Conservation (phyloP, 495 filamentous ascomycete species). For the Wilcoxina mikolae region DNA sequence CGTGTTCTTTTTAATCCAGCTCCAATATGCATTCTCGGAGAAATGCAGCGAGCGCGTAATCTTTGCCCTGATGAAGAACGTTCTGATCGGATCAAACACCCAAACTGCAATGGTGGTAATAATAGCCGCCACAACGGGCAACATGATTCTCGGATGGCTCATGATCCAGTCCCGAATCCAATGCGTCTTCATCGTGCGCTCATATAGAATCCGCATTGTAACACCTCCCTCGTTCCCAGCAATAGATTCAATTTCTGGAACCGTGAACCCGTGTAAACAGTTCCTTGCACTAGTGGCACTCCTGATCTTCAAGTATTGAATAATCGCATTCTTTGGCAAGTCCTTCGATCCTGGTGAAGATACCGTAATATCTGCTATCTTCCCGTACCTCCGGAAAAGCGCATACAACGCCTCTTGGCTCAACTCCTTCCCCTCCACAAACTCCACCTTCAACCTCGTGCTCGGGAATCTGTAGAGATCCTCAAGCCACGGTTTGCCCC, state of each 20-base stretch:
- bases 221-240: constrained; percentile 55
- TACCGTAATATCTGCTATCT: constrained; percentile 60
- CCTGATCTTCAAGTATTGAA: constrained; percentile 57
- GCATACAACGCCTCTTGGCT: constrained; percentile 75
- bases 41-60: constrained; percentile 63
- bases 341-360: constrained; percentile 76
- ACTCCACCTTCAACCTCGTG: constrained; percentile 62
- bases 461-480: constrained; percentile 77
- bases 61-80: constrained; percentile 79
- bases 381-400: constrained; percentile 81
- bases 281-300: constrained; percentile 71
- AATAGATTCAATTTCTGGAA: constrained; percentile 39
- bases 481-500: constrained; percentile 85
- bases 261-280: constrained; percentile 73
- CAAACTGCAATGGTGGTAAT: constrained; percentile 74
- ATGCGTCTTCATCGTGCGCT: constrained; percentile 56
- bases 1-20: constrained; percentile 69
- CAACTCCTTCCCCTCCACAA: constrained; percentile 61
- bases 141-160: constrained; percentile 76
- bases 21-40: constrained; percentile 51
- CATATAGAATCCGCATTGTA: constrained; percentile 63
- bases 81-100: constrained; percentile 82
- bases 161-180: constrained; percentile 77
- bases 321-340: constrained; percentile 57
- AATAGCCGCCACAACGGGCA: constrained; percentile 65